Conservation (phyloP, 2,329 filamentous ascomycete species). For the Phialocephala sp. region DNA sequence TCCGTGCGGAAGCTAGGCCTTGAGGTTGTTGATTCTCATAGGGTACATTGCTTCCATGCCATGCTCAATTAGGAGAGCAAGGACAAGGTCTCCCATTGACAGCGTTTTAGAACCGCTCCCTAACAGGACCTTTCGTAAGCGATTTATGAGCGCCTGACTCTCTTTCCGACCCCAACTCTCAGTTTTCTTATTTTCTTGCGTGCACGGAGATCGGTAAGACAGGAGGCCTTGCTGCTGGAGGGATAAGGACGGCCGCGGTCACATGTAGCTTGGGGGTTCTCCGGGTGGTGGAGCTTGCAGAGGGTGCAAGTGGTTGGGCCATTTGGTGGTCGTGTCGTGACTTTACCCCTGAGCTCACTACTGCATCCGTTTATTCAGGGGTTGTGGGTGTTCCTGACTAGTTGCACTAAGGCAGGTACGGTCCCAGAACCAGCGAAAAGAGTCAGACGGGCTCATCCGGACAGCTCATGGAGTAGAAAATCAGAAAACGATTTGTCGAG, state of each 20-base stretch:
- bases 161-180: background rate
- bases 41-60: slow-evolving; percentile 2
- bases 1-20: slow-evolving; percentile 4
- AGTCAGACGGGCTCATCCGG: no score
- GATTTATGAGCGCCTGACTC: slow-evolving; percentile 5
- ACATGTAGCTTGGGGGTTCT: background rate
- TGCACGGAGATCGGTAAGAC: background rate
- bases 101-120: background rate
- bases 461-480: background rate
- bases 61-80: background rate
- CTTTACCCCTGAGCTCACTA: background rate
- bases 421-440: background rate
- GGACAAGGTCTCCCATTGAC: slow-evolving; percentile 1
- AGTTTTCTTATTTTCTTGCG: background rate
- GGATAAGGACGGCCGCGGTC: background rate
- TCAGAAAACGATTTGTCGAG: background rate
- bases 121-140: background rate
- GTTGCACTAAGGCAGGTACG: background rate
- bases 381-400: background rate
- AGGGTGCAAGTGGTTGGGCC: no score
- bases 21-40: slow-evolving; percentile 17
- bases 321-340: background rate
- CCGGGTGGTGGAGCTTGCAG: background rate
- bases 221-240: background rate
- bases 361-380: background rate